Percentiles rank a stretch among this genome's conserved stretches.
These are phyloP conservation scores for Pythium angustatum DNA, from an alignment of 352 stramenopile species.

Conservation along the genomic window DNA sequence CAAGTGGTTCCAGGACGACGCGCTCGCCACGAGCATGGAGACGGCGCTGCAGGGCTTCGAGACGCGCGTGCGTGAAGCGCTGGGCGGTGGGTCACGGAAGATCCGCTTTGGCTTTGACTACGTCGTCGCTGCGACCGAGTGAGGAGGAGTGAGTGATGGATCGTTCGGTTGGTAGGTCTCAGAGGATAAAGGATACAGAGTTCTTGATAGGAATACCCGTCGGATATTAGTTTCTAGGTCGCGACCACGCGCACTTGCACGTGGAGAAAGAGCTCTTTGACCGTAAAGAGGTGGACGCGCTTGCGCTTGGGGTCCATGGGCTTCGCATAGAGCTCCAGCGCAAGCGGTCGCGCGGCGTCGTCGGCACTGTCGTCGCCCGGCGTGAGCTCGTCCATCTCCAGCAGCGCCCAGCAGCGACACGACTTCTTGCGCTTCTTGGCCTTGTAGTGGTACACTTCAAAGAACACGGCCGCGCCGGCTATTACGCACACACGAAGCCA, in stretches of 20 bases:
- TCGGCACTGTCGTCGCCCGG: conserved; percentile 3
- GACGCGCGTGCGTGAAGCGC: conserved; percentile 32
- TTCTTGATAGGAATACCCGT: no score
- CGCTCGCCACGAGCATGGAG: conserved; percentile 29
- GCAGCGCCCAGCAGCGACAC: conserved; percentile 68
- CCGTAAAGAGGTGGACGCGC: conserved; percentile 69
- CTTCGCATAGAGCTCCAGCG: conserved; percentile 72
- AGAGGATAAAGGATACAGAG: no score
- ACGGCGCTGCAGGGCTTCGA: conserved; percentile 38
- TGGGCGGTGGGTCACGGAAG: conserved; percentile 21
- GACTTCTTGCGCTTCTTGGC: conserved; percentile 77
- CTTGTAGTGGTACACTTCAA: conserved; percentile 80
- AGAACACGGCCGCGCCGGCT: conserved; percentile 63
- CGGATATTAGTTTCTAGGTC: no score
- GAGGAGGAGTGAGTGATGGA: background rate
- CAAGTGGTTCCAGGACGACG: conserved; percentile 53
- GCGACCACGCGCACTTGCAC: conserved; percentile 38
- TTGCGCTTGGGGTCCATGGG: conserved; percentile 67
- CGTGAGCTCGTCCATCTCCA: conserved; percentile 69
- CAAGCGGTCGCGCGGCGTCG: conserved; percentile 19
- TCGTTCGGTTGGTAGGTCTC: no score
- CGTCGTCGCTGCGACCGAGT: conserved; percentile 52
- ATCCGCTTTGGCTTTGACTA: conserved; percentile 81
- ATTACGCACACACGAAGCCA: background rate
- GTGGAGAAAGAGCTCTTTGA: conserved; percentile 74